Percentiles rank a stretch among this genome's conserved stretches.
These are phyloP conservation scores for Volvox africanus DNA, from an alignment of 139 green algal species.

Conservation along the genomic window DNA sequence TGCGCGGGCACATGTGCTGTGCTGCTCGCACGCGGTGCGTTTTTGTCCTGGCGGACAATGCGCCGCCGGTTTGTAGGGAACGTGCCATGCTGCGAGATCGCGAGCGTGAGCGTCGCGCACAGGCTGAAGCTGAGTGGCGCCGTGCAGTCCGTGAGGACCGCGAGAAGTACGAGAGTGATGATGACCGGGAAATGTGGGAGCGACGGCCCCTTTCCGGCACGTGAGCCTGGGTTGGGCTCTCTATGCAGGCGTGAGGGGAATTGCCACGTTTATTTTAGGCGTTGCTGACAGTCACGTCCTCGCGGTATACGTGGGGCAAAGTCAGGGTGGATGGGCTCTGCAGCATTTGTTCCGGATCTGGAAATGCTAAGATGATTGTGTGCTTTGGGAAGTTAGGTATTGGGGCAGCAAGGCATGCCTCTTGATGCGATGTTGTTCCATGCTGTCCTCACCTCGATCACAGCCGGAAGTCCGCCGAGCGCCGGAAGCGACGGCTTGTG, in stretches of 20 bases:
- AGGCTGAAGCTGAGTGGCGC: constrained; percentile 60
- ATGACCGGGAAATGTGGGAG: constrained; percentile 73
- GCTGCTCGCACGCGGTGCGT: neutral
- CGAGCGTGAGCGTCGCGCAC: constrained; percentile 59
- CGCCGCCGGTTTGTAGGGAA: constrained; percentile 51
- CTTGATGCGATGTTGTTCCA: neutral
- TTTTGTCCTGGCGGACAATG: neutral
- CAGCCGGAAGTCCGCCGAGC: constrained; percentile 67
- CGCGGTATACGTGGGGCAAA: no score
- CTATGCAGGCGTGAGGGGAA: no score
- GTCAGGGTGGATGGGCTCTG: no score
- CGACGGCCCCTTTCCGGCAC: constrained; percentile 47
- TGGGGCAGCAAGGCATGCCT: no score
- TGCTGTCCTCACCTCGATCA: neutral
- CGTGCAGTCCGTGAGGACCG: constrained; percentile 66
- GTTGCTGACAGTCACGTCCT: no score
- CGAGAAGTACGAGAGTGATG: constrained; percentile 70
- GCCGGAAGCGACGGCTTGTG: constrained; percentile 61
- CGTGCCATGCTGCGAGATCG: constrained; percentile 44
- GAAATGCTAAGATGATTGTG: no score
- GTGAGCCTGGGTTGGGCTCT: neutral
- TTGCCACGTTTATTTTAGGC: no score
- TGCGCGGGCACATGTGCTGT: neutral
- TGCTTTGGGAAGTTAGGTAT: no score
- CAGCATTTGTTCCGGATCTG: no score